Base-by-base conservation (phyloP, 1,139 yeast species). In the Meyerozyma athensensis region DNA sequence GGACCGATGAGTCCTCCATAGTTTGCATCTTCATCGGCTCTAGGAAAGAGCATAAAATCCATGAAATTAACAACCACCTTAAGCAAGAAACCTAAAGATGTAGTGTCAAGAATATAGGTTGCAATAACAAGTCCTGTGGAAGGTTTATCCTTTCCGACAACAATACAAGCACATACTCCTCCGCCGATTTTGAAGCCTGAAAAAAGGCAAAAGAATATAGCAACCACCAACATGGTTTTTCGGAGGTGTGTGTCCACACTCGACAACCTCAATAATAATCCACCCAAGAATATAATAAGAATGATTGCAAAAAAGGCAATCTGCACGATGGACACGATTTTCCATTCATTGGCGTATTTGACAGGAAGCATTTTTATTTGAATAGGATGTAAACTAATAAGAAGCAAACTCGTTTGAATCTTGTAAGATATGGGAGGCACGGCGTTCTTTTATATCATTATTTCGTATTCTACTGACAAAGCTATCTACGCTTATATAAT, bases 81-180 rank as follows among this genome's bases (percentile, higher is more conserved):
- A 20, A 49, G 44, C 9, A 49, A 36, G 12, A 51, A 26, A 21
- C 58, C 58, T 21, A 53, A 34, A 5, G 55, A 47, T 18, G 49
- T 39, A 8, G 50, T 42, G 35, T 54, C 55, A 26, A 51, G 48
- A 14, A 49, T 38, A 31, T 49, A 53, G 2, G 57, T 41, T 5
- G 51, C 54, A 36, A 49, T 50, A 21, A 42, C 45, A 8, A 48
- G 26, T 3, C 43, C 41, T 13, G 18, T 12, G 30, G 40, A 41
- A 14, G 44, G 43, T 2, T 20, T 30, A 2, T 30, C 20, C 7
- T 33, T 32, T 6, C 43, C 37, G 12, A 51, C 36, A 14, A 43
- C 33, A 4, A 52, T 36, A 20, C 46, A 30, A 8, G 47, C 46
- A 19, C 48, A 40, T 24, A 49, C 39, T 14, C 54, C 58, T 10